These are phyloP conservation scores for Hypoxylon crocopeplum DNA, from an alignment of 495 filamentous ascomycete species.

Conservation along the genomic window DNA sequence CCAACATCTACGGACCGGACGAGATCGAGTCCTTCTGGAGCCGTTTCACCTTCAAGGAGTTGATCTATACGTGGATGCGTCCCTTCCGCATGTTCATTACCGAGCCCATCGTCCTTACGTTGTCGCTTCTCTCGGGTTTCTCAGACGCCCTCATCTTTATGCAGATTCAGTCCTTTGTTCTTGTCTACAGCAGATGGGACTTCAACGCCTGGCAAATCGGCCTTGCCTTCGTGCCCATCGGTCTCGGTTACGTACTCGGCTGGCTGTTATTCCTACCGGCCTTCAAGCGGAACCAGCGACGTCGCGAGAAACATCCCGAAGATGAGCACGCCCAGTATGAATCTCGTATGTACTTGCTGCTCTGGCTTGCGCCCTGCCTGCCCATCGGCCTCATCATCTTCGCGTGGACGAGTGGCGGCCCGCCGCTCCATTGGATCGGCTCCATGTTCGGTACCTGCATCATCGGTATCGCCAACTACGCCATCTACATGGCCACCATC, in stretches of 20 bases:
- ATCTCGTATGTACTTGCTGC: slow-evolving; percentile 61
- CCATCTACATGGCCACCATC: slow-evolving; percentile 81
- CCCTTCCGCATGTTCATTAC: slow-evolving; percentile 81
- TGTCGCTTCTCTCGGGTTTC: slow-evolving; percentile 78
- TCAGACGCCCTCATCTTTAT: slow-evolving; percentile 83
- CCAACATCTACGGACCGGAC: slow-evolving; percentile 67
- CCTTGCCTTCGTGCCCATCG: slow-evolving; percentile 68
- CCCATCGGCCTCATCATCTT: slow-evolving; percentile 74
- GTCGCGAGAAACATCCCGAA: slow-evolving; percentile 58
- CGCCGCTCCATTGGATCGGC: slow-evolving; percentile 67
- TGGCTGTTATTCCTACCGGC: slow-evolving; percentile 70
- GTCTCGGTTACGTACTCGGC: slow-evolving; percentile 69
- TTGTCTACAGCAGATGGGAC: slow-evolving; percentile 70
- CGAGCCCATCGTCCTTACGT: slow-evolving; percentile 75
- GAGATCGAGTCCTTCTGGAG: slow-evolving; percentile 60
- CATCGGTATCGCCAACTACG: slow-evolving; percentile 74
- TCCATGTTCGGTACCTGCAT: slow-evolving; percentile 64
- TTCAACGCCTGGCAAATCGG: slow-evolving; percentile 64
- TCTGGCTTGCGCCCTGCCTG: slow-evolving; percentile 69
- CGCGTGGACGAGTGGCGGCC: slow-evolving; percentile 69
- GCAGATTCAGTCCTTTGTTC: slow-evolving; percentile 70
- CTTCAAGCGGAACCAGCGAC: slow-evolving; percentile 62
- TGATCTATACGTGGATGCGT: slow-evolving; percentile 68
- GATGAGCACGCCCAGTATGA: slow-evolving; percentile 68
- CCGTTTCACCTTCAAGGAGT: slow-evolving; percentile 60